phyloP scores from a whole-genome alignment of 2,329 filamentous ascomycete genomes.

The Fusarium hostae region DNA sequence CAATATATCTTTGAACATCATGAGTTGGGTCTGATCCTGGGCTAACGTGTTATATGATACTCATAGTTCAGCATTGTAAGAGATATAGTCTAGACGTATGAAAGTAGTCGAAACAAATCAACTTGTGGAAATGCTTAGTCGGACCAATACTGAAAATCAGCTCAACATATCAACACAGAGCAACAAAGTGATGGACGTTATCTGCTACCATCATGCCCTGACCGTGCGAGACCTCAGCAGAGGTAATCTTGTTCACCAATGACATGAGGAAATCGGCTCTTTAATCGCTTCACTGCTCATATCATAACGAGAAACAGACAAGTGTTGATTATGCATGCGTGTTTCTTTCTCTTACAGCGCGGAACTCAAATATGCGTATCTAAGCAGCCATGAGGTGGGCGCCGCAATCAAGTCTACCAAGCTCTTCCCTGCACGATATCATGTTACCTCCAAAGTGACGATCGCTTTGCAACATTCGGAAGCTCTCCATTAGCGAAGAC shows the following conservation, averaged over 20 bases:
- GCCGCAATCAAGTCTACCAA: slow-evolving; percentile 26
- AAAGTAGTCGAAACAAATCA: background rate
- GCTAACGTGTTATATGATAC: background rate
- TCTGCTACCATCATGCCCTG: background rate
- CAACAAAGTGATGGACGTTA: background rate
- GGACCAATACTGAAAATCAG: background rate
- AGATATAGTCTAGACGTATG: background rate
- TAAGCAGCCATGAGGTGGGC: slow-evolving; percentile 40
- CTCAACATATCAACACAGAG: background rate
- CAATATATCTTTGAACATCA: background rate
- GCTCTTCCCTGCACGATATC: slow-evolving; percentile 30
- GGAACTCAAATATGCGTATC: slow-evolving; percentile 45
- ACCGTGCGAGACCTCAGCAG: background rate
- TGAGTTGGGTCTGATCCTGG: background rate
- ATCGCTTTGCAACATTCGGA: slow-evolving; percentile 23
- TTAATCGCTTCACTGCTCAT: background rate
- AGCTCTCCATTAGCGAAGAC: slow-evolving; percentile 36
- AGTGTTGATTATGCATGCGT: slow-evolving; percentile 35
- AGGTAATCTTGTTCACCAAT: background rate
- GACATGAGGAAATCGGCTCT: background rate
- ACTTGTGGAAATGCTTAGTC: background rate
- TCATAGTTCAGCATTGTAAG: too few species aligned
- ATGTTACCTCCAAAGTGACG: slow-evolving; percentile 19
- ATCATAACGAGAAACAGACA: background rate
- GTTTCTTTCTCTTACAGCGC: slow-evolving; percentile 41